Conservation (phyloP, 1,284 basidiomycete species). For the Cronartium quercuum region DNA sequence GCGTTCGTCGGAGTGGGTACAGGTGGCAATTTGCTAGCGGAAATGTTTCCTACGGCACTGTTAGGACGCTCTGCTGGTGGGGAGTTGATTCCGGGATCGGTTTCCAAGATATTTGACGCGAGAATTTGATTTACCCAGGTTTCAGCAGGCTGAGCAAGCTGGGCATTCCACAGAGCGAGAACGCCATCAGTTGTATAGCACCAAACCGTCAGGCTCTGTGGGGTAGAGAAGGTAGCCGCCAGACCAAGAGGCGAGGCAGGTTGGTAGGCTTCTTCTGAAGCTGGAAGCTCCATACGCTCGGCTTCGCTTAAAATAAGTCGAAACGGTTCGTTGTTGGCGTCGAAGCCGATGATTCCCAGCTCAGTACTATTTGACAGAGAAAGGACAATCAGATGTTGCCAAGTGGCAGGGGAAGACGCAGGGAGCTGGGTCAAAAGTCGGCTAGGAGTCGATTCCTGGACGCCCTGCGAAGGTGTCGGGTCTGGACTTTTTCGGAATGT, state of each 20-base stretch:
- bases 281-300: slow-evolving; percentile 9
- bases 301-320: slow-evolving; percentile 26
- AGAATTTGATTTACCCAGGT: neutral
- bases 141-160: neutral
- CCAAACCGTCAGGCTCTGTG: slow-evolving; percentile 2
- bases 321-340: slow-evolving; percentile 7
- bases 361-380: slow-evolving; percentile 24
- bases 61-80: neutral
- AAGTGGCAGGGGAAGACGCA: slow-evolving; percentile 1
- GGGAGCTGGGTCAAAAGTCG: slow-evolving; percentile 2
- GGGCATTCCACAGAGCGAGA: slow-evolving; percentile 19
- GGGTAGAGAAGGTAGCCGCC: slow-evolving; percentile 5
- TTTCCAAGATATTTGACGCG: neutral
- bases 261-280: slow-evolving; percentile 19
- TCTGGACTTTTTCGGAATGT: slow-evolving; percentile 5
- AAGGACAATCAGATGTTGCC: slow-evolving; percentile 11
- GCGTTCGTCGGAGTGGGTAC: neutral
- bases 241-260: slow-evolving; percentile 25
- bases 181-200: slow-evolving; percentile 35
- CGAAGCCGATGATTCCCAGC: slow-evolving; percentile 23
- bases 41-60: neutral
- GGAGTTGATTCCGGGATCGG: neutral
- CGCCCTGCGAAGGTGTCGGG: slow-evolving; percentile 12
- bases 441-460: neutral
- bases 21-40: neutral